Evolutionary conservation across 2,329 filamentous ascomycete genomes (phyloP).

Genomic region (Ascochyta rabiei): DNA sequence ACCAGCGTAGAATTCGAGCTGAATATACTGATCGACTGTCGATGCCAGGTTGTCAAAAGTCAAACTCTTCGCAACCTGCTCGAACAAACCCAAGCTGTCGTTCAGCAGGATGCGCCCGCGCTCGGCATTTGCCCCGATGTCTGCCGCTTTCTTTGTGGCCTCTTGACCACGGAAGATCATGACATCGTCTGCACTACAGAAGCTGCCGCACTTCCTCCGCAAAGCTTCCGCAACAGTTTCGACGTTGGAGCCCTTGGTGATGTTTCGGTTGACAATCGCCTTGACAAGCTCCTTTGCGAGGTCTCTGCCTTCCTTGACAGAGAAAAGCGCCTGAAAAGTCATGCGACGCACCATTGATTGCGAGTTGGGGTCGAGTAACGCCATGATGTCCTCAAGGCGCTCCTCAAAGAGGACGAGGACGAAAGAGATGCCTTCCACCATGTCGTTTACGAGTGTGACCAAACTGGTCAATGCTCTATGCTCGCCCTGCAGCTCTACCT

Average conservation of each 20-base stretch:
- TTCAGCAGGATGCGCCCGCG: slow-evolving; percentile 79
- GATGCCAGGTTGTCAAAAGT: slow-evolving; percentile 79
- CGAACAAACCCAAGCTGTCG: slow-evolving; percentile 86
- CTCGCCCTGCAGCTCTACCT: slow-evolving; percentile 89
- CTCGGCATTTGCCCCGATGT: slow-evolving; percentile 76
- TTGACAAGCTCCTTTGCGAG: slow-evolving; percentile 95
- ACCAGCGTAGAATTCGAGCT: slow-evolving; percentile 85
- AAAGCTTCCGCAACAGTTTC: slow-evolving; percentile 97
- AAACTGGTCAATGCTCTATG: slow-evolving; percentile 90
- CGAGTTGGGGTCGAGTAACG: slow-evolving; percentile 68
- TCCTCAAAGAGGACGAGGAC: slow-evolving; percentile 95
- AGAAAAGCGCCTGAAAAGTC: slow-evolving; percentile 89
- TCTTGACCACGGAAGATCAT: slow-evolving; percentile 99
- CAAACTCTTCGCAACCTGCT: slow-evolving; percentile 83
- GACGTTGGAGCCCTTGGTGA: slow-evolving; percentile 94
- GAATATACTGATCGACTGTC: slow-evolving; percentile 79
- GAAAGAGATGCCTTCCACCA: slow-evolving; percentile 96
- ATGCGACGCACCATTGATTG: slow-evolving; percentile 74
- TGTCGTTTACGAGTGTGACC: slow-evolving; percentile 82
- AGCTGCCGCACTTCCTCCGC: slow-evolving; percentile 88
- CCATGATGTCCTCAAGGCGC: slow-evolving; percentile 84
- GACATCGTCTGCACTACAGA: slow-evolving; percentile 96
- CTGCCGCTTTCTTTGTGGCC: slow-evolving; percentile 84
- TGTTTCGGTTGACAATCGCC: slow-evolving; percentile 97
- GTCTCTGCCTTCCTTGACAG: slow-evolving; percentile 77